Evolutionary conservation across 352 stramenopile genomes (phyloP).

Genomic region (Nothophytophthora sp.): DNA sequence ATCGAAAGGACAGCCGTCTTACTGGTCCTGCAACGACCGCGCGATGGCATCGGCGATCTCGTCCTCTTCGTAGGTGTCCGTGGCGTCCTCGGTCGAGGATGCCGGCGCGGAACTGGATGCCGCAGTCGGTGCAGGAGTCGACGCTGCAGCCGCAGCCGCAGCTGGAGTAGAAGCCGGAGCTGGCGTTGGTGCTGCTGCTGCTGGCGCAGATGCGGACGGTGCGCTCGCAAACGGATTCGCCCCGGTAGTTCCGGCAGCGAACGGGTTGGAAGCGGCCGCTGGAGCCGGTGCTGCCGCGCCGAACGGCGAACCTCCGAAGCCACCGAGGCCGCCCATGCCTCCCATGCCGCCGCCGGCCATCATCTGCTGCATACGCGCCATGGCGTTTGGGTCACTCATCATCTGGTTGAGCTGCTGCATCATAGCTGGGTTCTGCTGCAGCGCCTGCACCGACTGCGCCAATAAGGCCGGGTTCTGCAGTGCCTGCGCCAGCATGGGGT

Average conservation of each 20-base stretch:
- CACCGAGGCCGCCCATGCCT: conserved; percentile 18
- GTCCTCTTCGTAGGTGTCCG: conserved; percentile 63
- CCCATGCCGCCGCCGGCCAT: conserved; percentile 35
- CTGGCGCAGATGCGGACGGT: conserved; percentile 2
- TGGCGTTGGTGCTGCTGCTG: conserved; percentile 4
- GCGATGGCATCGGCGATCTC: conserved; percentile 82
- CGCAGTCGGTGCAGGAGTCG: conserved; percentile 2
- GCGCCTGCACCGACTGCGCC: conserved; percentile 56
- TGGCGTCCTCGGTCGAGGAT: conserved; percentile 12
- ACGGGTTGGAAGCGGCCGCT: conserved; percentile 38
- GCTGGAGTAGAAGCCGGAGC: conserved; percentile 7
- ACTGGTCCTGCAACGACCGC: conserved; percentile 75
- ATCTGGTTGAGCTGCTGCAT: conserved; percentile 82
- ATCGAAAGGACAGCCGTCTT: conserved; percentile 5
- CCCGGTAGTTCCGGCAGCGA: conserved; percentile 19
- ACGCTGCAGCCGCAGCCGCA: background rate
- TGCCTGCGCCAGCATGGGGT: conserved; percentile 78
- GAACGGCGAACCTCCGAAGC: conserved; percentile 28
- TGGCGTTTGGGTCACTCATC: conserved; percentile 76
- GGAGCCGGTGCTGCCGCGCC: conserved; percentile 20
- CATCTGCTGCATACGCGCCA: conserved; percentile 77
- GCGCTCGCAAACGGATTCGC: conserved; percentile 19
- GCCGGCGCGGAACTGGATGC: conserved; percentile 8
- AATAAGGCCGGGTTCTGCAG: conserved; percentile 78
- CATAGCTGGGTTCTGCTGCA: conserved; percentile 83